Evolutionary conservation across 805 yeast species (phyloP).

Genomic region (Myxozyma sirexii): DNA sequence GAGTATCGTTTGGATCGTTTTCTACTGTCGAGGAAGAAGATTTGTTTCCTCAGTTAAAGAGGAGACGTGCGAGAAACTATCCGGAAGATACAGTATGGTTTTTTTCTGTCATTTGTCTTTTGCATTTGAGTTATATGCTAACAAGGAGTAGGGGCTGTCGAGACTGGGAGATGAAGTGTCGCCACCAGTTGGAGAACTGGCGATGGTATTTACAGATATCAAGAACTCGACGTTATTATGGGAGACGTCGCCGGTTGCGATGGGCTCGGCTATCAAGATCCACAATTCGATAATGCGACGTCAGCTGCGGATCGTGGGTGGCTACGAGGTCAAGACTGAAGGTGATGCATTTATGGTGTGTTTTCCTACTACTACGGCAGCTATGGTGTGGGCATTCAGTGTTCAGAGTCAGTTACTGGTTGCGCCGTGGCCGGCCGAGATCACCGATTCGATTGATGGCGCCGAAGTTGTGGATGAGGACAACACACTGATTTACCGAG

Average conservation of each 20-base stretch:
- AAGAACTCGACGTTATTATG: constrained; percentile 90
- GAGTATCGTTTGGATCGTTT: constrained; percentile 19
- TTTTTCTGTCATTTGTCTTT: too few relatives aligned
- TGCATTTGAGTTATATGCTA: too few relatives aligned
- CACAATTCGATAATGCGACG: constrained; percentile 95
- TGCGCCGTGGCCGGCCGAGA: constrained; percentile 96
- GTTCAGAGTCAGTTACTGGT: constrained; percentile 81
- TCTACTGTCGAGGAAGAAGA: constrained; percentile 40
- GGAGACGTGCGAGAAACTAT: constrained; percentile 49
- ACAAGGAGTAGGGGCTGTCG: constrained; percentile 38
- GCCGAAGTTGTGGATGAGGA: constrained; percentile 69
- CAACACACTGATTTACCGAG: constrained; percentile 69
- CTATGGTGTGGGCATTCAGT: constrained; percentile 90
- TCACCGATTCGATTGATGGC: constrained; percentile 81
- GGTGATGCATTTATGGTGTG: constrained; percentile 99
- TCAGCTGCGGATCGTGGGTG: constrained; percentile 88
- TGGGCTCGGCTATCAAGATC: constrained; percentile 94
- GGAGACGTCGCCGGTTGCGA: constrained; percentile 90
- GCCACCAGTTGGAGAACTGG: constrained; percentile 92
- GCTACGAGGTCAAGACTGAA: constrained; percentile 98
- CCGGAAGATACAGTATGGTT: constrained; percentile 28
- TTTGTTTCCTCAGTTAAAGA: constrained; percentile 42
- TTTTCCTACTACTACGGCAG: constrained; percentile 88
- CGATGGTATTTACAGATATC: constrained; percentile 96
- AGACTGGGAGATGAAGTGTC: constrained; percentile 61